These are phyloP conservation scores for Mucor racemosus DNA, from an alignment of 371 early-diverging fungal genomes.

Conservation along the genomic window DNA sequence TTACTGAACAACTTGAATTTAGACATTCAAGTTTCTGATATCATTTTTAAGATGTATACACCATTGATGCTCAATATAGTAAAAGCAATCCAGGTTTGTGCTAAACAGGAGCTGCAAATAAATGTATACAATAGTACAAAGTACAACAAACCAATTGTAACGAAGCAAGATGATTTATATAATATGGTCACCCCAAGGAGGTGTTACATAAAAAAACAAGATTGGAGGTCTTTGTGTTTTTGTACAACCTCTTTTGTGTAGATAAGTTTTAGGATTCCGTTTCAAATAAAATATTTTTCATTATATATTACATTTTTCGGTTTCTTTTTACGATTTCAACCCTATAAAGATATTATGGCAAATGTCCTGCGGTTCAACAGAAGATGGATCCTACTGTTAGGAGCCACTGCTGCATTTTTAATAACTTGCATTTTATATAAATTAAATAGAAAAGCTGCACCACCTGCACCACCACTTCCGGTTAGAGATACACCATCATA, in stretches of 20 bases:
- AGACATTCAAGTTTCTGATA: no score
- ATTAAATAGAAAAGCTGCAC: slow-evolving; percentile 8
- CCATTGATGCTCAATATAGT: no score
- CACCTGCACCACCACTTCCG: slow-evolving; percentile 47
- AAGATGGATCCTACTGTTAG: slow-evolving; percentile 18
- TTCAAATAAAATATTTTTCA: neutral
- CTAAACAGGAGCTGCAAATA: neutral
- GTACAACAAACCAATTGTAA: neutral
- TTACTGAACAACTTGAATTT: no score
- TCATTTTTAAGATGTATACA: no score
- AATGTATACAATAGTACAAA: neutral
- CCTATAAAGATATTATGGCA: slow-evolving; percentile 4
- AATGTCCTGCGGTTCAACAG: slow-evolving; percentile 22
- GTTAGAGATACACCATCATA: slow-evolving; percentile 32
- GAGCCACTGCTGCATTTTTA: slow-evolving; percentile 5
- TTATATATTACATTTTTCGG: neutral
- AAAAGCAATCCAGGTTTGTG: neutral
- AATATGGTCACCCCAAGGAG: neutral
- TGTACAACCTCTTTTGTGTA: neutral
- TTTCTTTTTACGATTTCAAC: neutral
- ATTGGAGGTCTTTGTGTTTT: neutral
- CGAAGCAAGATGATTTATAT: neutral
- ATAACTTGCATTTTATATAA: slow-evolving; percentile 9
- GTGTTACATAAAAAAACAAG: neutral
- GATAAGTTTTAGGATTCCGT: slow-evolving; percentile 2